phyloP scores from a whole-genome alignment of 768 basidiomycete genomes.

The Dendrothele bispora region DNA sequence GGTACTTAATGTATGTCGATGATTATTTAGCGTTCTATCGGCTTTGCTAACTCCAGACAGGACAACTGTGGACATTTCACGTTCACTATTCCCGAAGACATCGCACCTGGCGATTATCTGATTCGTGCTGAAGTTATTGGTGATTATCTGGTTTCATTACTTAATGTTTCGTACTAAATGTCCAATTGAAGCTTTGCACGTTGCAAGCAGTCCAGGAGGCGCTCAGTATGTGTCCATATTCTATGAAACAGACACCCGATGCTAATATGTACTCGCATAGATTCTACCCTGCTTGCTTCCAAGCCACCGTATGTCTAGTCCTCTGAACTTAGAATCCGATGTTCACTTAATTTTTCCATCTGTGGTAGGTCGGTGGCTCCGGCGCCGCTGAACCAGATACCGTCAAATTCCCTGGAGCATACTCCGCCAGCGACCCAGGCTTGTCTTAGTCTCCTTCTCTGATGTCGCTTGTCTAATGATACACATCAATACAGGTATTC shows the following conservation, averaged over 20 bases:
- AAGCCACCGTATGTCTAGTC: constrained; percentile 30
- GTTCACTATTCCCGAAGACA: constrained; percentile 42
- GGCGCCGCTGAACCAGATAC: constrained; percentile 34
- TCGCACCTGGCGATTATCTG: constrained; percentile 45
- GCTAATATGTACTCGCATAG: too few relatives aligned
- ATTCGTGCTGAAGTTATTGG: constrained; percentile 49
- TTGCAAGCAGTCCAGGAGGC: constrained; percentile 36
- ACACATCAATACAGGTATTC: too few relatives aligned
- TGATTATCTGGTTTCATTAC: constrained; percentile 16
- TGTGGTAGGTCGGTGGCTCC: constrained; percentile 15
- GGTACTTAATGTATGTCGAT: constrained; percentile 28
- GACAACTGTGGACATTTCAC: constrained; percentile 56
- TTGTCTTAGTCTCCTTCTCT: too few relatives aligned
- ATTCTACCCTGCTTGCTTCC: constrained; percentile 49
- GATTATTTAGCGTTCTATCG: neutral
- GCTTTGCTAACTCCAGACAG: too few relatives aligned
- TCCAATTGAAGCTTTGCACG: constrained; percentile 42
- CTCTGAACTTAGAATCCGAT: neutral
- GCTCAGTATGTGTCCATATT: constrained; percentile 29
- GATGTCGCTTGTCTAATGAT: too few relatives aligned
- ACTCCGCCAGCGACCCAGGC: constrained; percentile 29
- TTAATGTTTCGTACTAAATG: neutral
- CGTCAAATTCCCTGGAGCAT: constrained; percentile 38
- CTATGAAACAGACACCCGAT: neutral
- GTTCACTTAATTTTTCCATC: neutral